A percentile compares a stretch with the other conserved stretches of the same genome.
Evolutionary conservation across 1,139 yeast species (phyloP).

Genomic region (Lodderomyces oxycetoniae): DNA sequence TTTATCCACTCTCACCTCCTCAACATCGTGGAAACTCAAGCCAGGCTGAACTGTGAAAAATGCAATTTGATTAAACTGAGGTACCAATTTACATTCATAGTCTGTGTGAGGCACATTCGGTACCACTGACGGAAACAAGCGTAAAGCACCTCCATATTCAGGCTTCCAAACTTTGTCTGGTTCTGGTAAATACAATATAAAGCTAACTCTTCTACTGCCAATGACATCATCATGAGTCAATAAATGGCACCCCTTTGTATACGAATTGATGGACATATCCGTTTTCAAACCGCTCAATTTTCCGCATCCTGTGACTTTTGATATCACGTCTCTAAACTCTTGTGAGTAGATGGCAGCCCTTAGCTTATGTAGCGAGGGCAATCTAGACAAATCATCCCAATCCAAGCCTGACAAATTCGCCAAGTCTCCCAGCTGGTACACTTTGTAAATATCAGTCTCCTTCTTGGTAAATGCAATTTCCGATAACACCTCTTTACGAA

Average conservation of each 20-base stretch:
- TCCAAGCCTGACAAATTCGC: slow-evolving; percentile 88
- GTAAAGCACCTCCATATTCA: slow-evolving; percentile 86
- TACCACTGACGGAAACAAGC: slow-evolving; percentile 79
- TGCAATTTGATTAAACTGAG: slow-evolving; percentile 94
- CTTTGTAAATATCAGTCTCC: slow-evolving; percentile 96
- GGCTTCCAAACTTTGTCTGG: slow-evolving; percentile 87
- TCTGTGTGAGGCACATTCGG: slow-evolving; percentile 91
- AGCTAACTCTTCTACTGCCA: slow-evolving; percentile 90
- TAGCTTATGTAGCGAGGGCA: slow-evolving; percentile 70
- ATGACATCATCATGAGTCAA: slow-evolving; percentile 97
- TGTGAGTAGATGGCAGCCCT: slow-evolving; percentile 85
- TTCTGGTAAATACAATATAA: slow-evolving; percentile 86
- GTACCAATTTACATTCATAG: slow-evolving; percentile 63
- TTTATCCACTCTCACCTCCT: slow-evolving; percentile 87
- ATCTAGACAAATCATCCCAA: slow-evolving; percentile 64
- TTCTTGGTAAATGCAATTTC: slow-evolving; percentile 89
- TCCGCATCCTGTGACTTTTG: slow-evolving; percentile 84
- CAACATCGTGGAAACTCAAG: slow-evolving; percentile 93
- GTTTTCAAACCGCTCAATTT: slow-evolving; percentile 83
- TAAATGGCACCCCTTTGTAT: slow-evolving; percentile 89
- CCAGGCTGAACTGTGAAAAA: slow-evolving; percentile 97
- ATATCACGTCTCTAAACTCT: slow-evolving; percentile 75
- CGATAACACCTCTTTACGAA: slow-evolving; percentile 74
- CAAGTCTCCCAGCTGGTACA: slow-evolving; percentile 90
- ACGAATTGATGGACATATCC: slow-evolving; percentile 89